Evolutionary conservation across 371 early-diverging fungal genomes (phyloP).

Genomic region (Blyttiomyces sp.): DNA sequence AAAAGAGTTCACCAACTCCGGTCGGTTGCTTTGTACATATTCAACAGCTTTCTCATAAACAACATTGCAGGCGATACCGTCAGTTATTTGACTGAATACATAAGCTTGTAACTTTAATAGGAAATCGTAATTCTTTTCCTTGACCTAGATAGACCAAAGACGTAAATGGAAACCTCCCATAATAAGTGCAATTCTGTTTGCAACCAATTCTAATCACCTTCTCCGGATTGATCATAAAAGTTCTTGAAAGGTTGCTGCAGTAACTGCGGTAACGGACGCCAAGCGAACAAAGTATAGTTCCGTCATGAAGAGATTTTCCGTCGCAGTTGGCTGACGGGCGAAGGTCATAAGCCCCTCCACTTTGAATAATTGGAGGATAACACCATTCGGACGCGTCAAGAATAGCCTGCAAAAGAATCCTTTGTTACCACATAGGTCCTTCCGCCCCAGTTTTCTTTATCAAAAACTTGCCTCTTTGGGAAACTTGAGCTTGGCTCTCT

Average conservation of each 20-base stretch:
- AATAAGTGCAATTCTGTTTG: slow-evolving; percentile 2
- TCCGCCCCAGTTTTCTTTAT: not conserved
- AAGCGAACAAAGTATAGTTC: slow-evolving; percentile 87
- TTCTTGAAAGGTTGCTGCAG: slow-evolving; percentile 90
- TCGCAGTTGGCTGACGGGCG: slow-evolving; percentile 78
- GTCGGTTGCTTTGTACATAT: slow-evolving; percentile 71
- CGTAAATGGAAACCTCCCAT: not conserved
- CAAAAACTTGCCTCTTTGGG: slow-evolving; percentile 62
- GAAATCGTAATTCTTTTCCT: slow-evolving; percentile 90
- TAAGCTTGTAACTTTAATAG: slow-evolving; percentile 78
- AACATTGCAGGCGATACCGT: slow-evolving; percentile 75
- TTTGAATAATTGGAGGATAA: slow-evolving; percentile 93
- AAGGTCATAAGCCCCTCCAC: slow-evolving; percentile 91
- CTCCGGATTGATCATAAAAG: slow-evolving; percentile 86
- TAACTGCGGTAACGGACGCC: slow-evolving; percentile 92
- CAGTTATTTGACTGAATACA: slow-evolving; percentile 62
- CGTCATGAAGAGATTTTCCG: slow-evolving; percentile 69
- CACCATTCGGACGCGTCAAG: slow-evolving; percentile 79
- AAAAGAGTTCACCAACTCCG: slow-evolving; percentile 81
- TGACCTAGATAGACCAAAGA: slow-evolving; percentile 41
- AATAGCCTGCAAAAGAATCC: slow-evolving; percentile 16
- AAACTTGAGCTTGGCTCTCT: slow-evolving; percentile 61
- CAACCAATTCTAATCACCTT: slow-evolving; percentile 44
- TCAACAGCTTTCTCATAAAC: slow-evolving; percentile 69
- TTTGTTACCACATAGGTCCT: not conserved